phyloP scores from a whole-genome alignment of 495 filamentous ascomycete species.

The Penicillium alfredii region DNA sequence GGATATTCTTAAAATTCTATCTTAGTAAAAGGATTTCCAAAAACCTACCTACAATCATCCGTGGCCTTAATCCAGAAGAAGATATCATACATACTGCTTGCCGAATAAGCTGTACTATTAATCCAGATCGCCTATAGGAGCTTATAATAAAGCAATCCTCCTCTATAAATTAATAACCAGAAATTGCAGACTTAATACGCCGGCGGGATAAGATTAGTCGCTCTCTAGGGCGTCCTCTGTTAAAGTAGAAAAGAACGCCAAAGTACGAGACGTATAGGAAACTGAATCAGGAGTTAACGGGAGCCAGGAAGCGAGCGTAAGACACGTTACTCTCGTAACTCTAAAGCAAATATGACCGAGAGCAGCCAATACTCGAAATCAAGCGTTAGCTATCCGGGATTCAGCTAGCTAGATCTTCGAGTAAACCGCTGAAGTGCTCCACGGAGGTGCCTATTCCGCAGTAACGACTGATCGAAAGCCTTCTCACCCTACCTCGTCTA shows the following conservation, averaged over 20 bases:
- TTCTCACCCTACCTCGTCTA: slow-evolving; percentile 25
- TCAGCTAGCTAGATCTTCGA: slow-evolving; percentile 8
- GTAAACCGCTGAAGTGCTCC: slow-evolving; percentile 19
- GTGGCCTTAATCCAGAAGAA: slow-evolving; percentile 25
- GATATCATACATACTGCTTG: slow-evolving; percentile 28
- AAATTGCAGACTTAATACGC: slow-evolving; percentile 16
- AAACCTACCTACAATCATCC: slow-evolving; percentile 27
- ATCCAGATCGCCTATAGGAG: slow-evolving; percentile 27
- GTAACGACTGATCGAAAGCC: slow-evolving; percentile 26
- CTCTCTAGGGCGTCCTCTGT: slow-evolving; percentile 14
- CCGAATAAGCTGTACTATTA: slow-evolving; percentile 27
- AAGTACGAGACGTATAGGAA: slow-evolving; percentile 23
- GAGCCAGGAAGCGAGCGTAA: slow-evolving; percentile 18
- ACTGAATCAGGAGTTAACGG: slow-evolving; percentile 20
- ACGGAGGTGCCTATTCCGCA: slow-evolving; percentile 17
- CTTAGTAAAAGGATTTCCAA: slow-evolving; percentile 25
- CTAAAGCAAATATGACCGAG: slow-evolving; percentile 20
- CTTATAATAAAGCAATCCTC: slow-evolving; percentile 24
- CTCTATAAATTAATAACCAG: slow-evolving; percentile 23
- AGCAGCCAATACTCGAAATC: slow-evolving; percentile 28
- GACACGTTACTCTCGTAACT: slow-evolving; percentile 22
- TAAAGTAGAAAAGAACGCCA: slow-evolving; percentile 14
- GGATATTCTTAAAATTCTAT: slow-evolving; percentile 32
- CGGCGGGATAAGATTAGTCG: slow-evolving; percentile 16
- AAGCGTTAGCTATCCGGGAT: slow-evolving; percentile 17